Percentiles rank a stretch among this genome's conserved stretches.
These are phyloP conservation scores for Stachybotrys echinatus DNA, from an alignment of 2,329 filamentous ascomycete species.

Conservation along the genomic window DNA sequence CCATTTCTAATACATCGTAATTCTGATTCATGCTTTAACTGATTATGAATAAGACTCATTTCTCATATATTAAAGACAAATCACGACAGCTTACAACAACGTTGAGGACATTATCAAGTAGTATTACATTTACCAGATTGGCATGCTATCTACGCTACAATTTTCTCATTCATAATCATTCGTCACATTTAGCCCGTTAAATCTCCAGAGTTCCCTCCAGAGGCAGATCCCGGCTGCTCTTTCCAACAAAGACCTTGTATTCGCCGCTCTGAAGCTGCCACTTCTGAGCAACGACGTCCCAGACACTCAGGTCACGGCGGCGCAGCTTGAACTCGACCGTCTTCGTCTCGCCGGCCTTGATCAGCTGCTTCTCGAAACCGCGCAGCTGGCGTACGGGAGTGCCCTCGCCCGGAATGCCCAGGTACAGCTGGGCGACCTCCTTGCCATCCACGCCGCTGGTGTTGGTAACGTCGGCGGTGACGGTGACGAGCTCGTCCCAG, in stretches of 20 bases:
- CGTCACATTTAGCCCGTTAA: background rate
- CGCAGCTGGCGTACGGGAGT: constrained; percentile 55
- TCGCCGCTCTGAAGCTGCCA: constrained; percentile 48
- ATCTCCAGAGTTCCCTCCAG: background rate
- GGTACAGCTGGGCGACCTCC: constrained; percentile 52
- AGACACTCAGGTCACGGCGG: constrained; percentile 60
- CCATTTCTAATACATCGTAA: too few relatives aligned
- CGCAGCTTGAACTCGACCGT: constrained; percentile 49
- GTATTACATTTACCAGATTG: too few relatives aligned
- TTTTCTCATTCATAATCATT: background rate
- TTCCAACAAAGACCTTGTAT: constrained; percentile 40
- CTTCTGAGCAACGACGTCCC: constrained; percentile 56
- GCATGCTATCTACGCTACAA: background rate
- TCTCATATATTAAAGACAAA: too few relatives aligned
- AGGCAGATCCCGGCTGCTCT: constrained; percentile 34
- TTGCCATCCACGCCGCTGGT: constrained; percentile 46
- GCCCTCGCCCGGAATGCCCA: constrained; percentile 52
- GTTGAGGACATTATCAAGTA: too few relatives aligned
- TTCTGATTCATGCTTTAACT: too few relatives aligned
- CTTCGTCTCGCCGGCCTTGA: constrained; percentile 26
- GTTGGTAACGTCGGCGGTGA: constrained; percentile 55
- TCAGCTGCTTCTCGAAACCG: constrained; percentile 51
- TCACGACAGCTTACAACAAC: too few relatives aligned
- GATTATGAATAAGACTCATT: too few relatives aligned
- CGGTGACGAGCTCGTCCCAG: background rate